phyloP scores from a whole-genome alignment of 192 early-diverging fungal genomes.

The Coemansia sp. region DNA sequence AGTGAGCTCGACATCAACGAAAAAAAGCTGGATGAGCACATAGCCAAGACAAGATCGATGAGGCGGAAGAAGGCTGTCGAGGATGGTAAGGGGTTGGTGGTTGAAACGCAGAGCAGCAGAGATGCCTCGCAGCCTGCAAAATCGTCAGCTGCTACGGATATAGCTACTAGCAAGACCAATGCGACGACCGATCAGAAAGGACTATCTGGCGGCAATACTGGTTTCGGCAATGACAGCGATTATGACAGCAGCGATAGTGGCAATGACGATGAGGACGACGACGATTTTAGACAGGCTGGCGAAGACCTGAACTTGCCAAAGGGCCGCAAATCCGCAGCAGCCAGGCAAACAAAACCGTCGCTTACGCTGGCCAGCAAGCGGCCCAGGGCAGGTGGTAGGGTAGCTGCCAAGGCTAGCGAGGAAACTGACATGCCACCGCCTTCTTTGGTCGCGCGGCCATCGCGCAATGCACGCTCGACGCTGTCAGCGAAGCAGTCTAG shows the following conservation, averaged over 20 bases:
- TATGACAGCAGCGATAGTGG: neutral
- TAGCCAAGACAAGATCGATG: constrained; percentile 13
- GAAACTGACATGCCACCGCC: neutral
- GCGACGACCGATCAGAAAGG: no score
- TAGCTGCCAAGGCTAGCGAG: neutral
- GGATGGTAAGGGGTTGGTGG: constrained; percentile 8
- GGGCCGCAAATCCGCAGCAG: constrained; percentile 3
- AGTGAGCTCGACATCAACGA: constrained; percentile 3
- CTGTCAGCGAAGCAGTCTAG: constrained; percentile 1
- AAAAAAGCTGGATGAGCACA: constrained; percentile 13
- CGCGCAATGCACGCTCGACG: constrained; percentile 38
- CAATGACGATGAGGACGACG: constrained; percentile 14
- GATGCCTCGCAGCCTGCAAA: neutral
- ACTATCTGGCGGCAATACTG: no score
- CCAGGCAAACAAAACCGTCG: neutral
- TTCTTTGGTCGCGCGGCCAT: constrained; percentile 27
- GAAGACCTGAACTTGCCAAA: constrained; percentile 10
- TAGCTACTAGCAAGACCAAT: no score
- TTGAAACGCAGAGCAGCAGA: neutral
- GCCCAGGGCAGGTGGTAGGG: neutral
- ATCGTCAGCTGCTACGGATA: neutral
- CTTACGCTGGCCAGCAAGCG: neutral
- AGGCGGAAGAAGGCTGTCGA: constrained; percentile 31
- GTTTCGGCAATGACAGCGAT: neutral
- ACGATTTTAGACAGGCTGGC: constrained; percentile 19